Evolutionary conservation across 768 basidiomycete species (phyloP), one percentile per base, ranked within the genome.

Genomic region (Paxillus involutus): DNA sequence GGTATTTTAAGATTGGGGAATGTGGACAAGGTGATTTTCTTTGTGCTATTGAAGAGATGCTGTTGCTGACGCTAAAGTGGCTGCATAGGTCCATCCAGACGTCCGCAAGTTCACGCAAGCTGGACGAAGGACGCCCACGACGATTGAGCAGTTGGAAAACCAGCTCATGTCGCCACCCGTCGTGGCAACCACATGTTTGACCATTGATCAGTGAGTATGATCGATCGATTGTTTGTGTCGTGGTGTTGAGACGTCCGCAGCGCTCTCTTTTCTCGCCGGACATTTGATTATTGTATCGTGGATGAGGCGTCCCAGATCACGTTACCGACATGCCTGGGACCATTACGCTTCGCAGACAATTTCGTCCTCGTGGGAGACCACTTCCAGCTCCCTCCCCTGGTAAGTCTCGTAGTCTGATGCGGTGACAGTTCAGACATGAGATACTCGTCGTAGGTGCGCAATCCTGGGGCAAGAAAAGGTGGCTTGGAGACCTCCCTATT

Each of bases 301-400:
- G 97, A 98, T 57, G 97, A 99, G 68, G 97, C 97, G 0, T 98
- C 97, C 0, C 96, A 98, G 66, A 94, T 98, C 58, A 98, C 97
- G 0, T 71, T 98, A 2, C 97, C 97, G 0, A 96, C 94, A 0
- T 98, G 94, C 63, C 76, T 98, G 1, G 97, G 97, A 6, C 97
- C 97, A 0, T 74, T 98, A 3, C 85, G 94, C 1, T 91, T 88
- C 62, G 94, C 95, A 2, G 82, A 94, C 47, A 91, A 80, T 40
- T 99, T 98, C 59, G 83, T 98, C 5, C 85, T 98, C 12, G 96
- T 98, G 16, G 97, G 97, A 7, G 97, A 98, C 66, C 97, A 99
- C 72, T 93, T 89, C 74, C 97, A 99, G 63, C 83, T 99, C 2
- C 96, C 96, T 10, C 97, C 97, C 0, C 80, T 98, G 39, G 96